Base-by-base conservation (phyloP, 495 filamentous ascomycete species). In the Choiromyces venosus region DNA sequence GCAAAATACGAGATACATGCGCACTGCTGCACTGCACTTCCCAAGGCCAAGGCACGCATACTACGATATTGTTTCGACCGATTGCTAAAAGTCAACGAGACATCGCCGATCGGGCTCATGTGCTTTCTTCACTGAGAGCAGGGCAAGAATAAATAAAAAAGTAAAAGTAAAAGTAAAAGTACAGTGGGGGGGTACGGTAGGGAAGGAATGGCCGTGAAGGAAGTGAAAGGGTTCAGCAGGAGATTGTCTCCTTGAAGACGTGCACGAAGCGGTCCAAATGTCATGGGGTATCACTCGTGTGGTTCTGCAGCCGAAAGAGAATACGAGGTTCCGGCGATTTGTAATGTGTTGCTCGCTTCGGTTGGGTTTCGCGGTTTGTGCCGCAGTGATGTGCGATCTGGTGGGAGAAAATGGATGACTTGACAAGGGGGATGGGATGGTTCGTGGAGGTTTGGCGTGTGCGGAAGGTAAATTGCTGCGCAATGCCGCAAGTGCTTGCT, bases 201-300 rank as follows among this genome's bases (percentile, higher is more conserved):
- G 25, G 14, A 33, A 61, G 52, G 52, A 29, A 61, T 33, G 9
- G 25, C 52, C 10, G 16, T 61, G 25, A 5, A 61, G 52, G 52
- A 61, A 61, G n/a, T n/a, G 12, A 33, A 56, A 52, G 21, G 21
- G 44, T 56, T 56, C n/a, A 56, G 21, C n/a, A 12, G n/a, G 46
- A 56, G n/a, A 12, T n/a, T 12, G 7, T 25, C 25, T n/a, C n/a
- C n/a, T 8, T 25, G 21, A 52, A 52, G 9, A 56, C 25, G 52
- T 61, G n/a, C 52, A 61, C 33, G 52, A 33, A 61, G 9, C 7
- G 12, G 25, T 29, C 25, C 12, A 14, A 25, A 16, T 61, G 12
- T 61, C 52, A 61, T 61, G 52, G 52, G 52, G 25, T 61, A 61
- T 61, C 52, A 61, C 52, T 61, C 52, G 52, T 61, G 52, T 1